These are phyloP conservation scores for Smallanthus sonchifolius DNA, from an alignment of 129 eudicot genomes.

Conservation along the genomic window DNA sequence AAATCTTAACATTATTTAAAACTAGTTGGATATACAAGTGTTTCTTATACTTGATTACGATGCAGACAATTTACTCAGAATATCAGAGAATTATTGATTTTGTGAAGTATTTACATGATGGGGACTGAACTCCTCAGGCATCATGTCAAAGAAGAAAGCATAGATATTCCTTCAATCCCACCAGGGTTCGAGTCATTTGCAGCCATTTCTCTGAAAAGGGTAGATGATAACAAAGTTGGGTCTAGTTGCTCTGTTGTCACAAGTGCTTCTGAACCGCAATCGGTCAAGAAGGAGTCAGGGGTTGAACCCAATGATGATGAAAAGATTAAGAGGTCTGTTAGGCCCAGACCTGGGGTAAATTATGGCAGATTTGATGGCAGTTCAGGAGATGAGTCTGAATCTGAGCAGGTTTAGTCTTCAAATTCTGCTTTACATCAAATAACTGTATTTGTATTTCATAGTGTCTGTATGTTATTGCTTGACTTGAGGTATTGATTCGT, in stretches of 20 bases:
- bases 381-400: conserved; percentile 72
- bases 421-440: not conserved
- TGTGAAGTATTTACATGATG: conserved; percentile 30
- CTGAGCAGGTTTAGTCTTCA: conserved; percentile 52
- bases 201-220: conserved; percentile 57
- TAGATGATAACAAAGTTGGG: conserved; percentile 39
- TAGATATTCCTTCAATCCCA: conserved; percentile 79
- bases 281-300: conserved; percentile 11
- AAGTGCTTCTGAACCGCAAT: conserved; percentile 34
- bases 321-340: not conserved
- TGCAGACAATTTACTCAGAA: conserved; percentile 22
- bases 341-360: conserved; percentile 40
- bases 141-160: conserved; percentile 71
- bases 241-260: conserved; percentile 39
- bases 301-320: not conserved
- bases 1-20: not conserved
- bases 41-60: conserved; percentile 17
- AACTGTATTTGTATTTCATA: not conserved
- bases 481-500: conserved; percentile 35
- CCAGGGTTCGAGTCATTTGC: conserved; percentile 93
- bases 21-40: not conserved
- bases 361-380: conserved; percentile 46
- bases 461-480: not conserved
- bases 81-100: not conserved
- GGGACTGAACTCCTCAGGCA: conserved; percentile 70